A percentile compares a stretch with the other conserved stretches of the same genome.
These are phyloP conservation scores for Kwoniella newhampshirensis DNA, from an alignment of 768 basidiomycete genomes.

Conservation along the genomic window DNA sequence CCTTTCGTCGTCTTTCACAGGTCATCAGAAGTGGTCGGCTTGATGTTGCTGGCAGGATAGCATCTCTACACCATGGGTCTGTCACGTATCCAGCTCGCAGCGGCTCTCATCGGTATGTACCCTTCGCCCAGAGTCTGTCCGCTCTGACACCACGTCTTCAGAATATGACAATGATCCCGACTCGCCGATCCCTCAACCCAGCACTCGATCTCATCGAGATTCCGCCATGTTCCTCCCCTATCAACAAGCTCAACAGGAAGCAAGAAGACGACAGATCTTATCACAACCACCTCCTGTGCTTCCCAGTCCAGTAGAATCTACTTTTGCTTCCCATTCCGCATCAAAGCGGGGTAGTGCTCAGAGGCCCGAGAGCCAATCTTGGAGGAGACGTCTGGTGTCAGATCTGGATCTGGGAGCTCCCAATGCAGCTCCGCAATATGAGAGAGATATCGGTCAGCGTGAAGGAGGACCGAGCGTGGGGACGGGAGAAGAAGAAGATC, in stretches of 20 bases:
- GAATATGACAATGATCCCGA: slow-evolving; percentile 89
- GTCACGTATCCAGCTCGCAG: slow-evolving; percentile 20
- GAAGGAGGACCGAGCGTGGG: neutral
- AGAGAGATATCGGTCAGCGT: neutral
- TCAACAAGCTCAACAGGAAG: slow-evolving; percentile 17
- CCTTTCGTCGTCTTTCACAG: too few relatives aligned
- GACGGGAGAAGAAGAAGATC: slow-evolving; percentile 5
- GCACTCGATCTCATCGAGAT: slow-evolving; percentile 23
- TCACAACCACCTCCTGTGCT: slow-evolving; percentile 10
- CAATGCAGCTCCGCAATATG: neutral
- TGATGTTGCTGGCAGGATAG: too few relatives aligned
- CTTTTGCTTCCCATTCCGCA: slow-evolving; percentile 7
- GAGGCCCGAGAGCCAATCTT: slow-evolving; percentile 5
- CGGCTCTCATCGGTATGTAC: slow-evolving; percentile 18
- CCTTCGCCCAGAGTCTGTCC: neutral
- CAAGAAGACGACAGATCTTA: slow-evolving; percentile 11
- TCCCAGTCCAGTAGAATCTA: neutral
- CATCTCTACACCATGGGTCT: slow-evolving; percentile 5
- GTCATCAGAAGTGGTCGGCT: too few relatives aligned
- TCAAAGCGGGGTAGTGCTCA: neutral
- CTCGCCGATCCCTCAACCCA: slow-evolving; percentile 54
- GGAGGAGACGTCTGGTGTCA: slow-evolving; percentile 6
- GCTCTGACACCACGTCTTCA: slow-evolving; percentile 45
- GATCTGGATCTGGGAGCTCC: neutral
- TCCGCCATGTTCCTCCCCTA: slow-evolving; percentile 33